Evolutionary conservation across 1,139 yeast species (phyloP).

Genomic region (Suhomyces choctaworum): DNA sequence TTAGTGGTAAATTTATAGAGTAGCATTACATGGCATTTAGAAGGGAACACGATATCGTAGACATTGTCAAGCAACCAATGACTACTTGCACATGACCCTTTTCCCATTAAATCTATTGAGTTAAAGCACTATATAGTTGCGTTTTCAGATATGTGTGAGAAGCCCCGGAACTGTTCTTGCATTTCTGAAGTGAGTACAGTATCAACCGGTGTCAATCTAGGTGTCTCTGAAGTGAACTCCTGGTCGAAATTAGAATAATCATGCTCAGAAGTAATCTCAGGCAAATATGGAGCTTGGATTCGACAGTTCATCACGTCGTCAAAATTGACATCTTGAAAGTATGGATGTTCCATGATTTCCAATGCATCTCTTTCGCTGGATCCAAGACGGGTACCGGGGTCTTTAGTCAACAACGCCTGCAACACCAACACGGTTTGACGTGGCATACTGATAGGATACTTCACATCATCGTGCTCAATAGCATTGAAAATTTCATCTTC

Average conservation of each 20-base stretch:
- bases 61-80: neutral
- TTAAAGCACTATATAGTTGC: constrained; percentile 35
- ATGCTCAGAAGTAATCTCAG: constrained; percentile 80
- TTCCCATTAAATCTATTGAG: neutral
- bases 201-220: constrained; percentile 92
- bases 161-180: constrained; percentile 97
- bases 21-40: no score
- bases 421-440: constrained; percentile 92
- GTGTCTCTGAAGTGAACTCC: constrained; percentile 93
- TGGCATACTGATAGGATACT: constrained; percentile 96
- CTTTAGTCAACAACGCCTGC: constrained; percentile 87
- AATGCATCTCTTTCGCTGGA: constrained; percentile 84
- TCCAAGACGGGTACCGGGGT: constrained; percentile 81
- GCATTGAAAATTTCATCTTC: constrained; percentile 98
- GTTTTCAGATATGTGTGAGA: constrained; percentile 82
- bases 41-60: neutral
- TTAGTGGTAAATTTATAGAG: neutral
- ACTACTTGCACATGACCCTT: neutral
- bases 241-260: constrained; percentile 93
- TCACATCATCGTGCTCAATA: constrained; percentile 95
- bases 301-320: constrained; percentile 77
- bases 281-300: constrained; percentile 82
- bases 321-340: constrained; percentile 85
- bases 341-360: constrained; percentile 94
- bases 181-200: constrained; percentile 80